Conservation (phyloP, 495 filamentous ascomycete genomes). For the Aspergillus saccharolyticus region DNA sequence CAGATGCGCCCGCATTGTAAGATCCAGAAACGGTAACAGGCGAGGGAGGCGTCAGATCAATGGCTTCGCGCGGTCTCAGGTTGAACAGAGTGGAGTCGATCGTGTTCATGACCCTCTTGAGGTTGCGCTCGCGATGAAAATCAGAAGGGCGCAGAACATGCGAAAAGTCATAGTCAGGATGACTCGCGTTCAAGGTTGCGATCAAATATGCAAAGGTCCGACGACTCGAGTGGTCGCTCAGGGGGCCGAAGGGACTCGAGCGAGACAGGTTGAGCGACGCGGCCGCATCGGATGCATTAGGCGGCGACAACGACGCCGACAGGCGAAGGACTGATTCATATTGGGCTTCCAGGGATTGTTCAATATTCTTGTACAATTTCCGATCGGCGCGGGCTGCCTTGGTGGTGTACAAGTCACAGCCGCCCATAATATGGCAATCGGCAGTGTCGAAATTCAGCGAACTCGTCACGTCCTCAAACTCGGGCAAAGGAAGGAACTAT, state of each 20-base stretch:
- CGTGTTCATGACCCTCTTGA: slow-evolving; percentile 72
- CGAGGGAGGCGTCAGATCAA: slow-evolving; percentile 41
- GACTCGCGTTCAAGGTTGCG: slow-evolving; percentile 93
- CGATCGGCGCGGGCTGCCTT: slow-evolving; percentile 93
- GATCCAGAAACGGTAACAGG: slow-evolving; percentile 41
- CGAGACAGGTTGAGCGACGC: slow-evolving; percentile 68
- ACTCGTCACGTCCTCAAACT: slow-evolving; percentile 81
- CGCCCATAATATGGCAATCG: slow-evolving; percentile 82
- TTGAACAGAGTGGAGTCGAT: slow-evolving; percentile 83
- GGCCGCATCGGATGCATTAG: slow-evolving; percentile 51
- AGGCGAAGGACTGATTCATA: slow-evolving; percentile 82
- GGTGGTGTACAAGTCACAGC: slow-evolving; percentile 94
- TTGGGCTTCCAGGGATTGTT: slow-evolving; percentile 78
- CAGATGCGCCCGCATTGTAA: slow-evolving; percentile 33
- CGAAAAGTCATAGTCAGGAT: slow-evolving; percentile 97
- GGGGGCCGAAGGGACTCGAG: slow-evolving; percentile 82
- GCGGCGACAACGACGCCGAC: slow-evolving; percentile 74
- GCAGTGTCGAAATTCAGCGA: slow-evolving; percentile 91
- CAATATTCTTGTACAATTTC: slow-evolving; percentile 93
- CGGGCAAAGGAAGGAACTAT: slow-evolving; percentile 85
- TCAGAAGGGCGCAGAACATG: slow-evolving; percentile 81
- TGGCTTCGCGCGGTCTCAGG: slow-evolving; percentile 60
- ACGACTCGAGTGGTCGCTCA: slow-evolving; percentile 80
- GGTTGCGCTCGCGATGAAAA: slow-evolving; percentile 71
- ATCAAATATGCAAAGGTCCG: slow-evolving; percentile 94